These are phyloP conservation scores for Ascobolus immersus DNA, from an alignment of 495 filamentous ascomycete species.

Conservation along the genomic window DNA sequence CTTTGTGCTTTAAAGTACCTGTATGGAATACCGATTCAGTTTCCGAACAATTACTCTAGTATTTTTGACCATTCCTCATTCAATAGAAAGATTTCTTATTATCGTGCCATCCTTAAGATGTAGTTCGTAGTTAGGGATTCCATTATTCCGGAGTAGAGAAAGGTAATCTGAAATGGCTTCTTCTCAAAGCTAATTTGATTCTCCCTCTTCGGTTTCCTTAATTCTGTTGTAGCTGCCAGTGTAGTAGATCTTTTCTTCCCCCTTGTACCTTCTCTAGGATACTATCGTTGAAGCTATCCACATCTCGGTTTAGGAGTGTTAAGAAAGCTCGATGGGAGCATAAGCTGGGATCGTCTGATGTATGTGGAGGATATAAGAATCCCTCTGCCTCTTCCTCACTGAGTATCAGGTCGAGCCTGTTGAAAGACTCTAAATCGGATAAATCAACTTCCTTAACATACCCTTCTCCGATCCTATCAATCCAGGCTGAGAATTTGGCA, in stretches of 20 bases:
- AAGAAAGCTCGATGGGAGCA: neutral
- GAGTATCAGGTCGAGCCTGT: neutral
- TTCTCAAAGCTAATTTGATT: neutral
- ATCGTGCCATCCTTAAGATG: neutral
- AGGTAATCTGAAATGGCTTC: neutral
- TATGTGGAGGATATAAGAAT: neutral
- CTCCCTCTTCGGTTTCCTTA: neutral
- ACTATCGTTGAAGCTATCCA: neutral
- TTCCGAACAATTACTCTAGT: neutral
- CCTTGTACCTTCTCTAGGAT: no score
- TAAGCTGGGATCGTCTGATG: neutral
- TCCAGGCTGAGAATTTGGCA: neutral
- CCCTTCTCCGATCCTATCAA: neutral
- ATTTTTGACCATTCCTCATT: neutral
- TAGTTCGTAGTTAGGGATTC: neutral
- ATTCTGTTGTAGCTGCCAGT: neutral
- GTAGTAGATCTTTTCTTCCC: neutral
- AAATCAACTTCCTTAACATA: neutral
- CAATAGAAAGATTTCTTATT: neutral
- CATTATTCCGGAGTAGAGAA: neutral
- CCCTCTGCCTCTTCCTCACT: neutral
- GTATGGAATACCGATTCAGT: neutral
- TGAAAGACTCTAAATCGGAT: neutral
- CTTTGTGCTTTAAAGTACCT: neutral
- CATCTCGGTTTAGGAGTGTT: neutral